Evolutionary conservation across 2,329 filamentous ascomycete genomes (phyloP).

Genomic region (Knoxdaviesia proteae): DNA sequence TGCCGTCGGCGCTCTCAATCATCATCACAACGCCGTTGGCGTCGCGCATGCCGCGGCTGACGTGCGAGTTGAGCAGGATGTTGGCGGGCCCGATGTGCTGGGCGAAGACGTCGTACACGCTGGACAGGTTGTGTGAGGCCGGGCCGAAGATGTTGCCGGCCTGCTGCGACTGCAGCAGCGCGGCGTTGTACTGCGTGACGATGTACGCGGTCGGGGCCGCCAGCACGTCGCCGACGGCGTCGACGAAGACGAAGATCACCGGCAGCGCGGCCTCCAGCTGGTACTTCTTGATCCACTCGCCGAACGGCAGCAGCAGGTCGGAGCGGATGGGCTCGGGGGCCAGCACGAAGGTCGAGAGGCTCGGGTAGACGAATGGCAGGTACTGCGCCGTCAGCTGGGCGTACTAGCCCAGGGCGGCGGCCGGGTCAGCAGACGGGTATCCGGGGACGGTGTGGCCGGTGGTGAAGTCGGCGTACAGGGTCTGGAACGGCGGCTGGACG

Average conservation of each 20-base stretch:
- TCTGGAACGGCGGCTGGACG: slow-evolving; percentile 9
- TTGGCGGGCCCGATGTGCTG: slow-evolving; percentile 12
- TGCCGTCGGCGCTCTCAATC: slow-evolving; percentile 1
- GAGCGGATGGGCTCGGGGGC: slow-evolving; percentile 13
- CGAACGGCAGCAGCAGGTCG: slow-evolving; percentile 21
- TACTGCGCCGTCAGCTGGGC: slow-evolving; percentile 11
- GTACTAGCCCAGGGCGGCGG: slow-evolving; percentile 8
- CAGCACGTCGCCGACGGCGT: slow-evolving; percentile 23
- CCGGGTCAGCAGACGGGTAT: slow-evolving; percentile 5
- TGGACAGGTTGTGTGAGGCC: slow-evolving; percentile 15
- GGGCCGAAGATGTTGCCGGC: slow-evolving; percentile 12
- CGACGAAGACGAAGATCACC: slow-evolving; percentile 18
- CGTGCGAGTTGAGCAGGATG: slow-evolving; percentile 15
- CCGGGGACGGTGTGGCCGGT: slow-evolving; percentile 12
- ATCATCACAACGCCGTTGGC: slow-evolving; percentile 5
- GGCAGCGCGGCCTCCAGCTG: slow-evolving; percentile 18
- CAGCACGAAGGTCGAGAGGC: slow-evolving; percentile 17
- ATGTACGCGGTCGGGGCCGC: slow-evolving; percentile 22
- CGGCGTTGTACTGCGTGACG: slow-evolving; percentile 18
- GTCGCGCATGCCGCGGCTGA: slow-evolving; percentile 12
- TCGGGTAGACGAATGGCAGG: slow-evolving; percentile 13
- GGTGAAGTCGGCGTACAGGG: slow-evolving; percentile 15
- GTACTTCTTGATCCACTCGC: slow-evolving; percentile 26
- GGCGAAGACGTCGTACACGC: slow-evolving; percentile 17
- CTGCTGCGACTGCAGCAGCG: slow-evolving; percentile 8